Percentiles rank a stretch among this genome's conserved stretches.
These are phyloP conservation scores for Ustilago loliicola DNA, from an alignment of 1,284 basidiomycete species.

Conservation along the genomic window DNA sequence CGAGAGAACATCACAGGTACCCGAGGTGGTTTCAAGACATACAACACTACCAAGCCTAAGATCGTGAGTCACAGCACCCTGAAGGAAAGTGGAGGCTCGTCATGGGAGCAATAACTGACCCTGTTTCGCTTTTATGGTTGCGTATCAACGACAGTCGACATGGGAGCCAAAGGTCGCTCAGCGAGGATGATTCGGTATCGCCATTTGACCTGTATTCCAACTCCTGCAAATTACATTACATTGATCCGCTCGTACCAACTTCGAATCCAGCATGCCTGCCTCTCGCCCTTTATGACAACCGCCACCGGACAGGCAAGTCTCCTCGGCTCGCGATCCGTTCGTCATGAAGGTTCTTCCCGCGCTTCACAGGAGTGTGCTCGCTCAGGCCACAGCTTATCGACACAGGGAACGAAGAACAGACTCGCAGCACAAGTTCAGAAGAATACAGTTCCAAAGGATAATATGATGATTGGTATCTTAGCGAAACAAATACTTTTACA, in stretches of 20 bases:
- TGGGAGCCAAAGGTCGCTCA: conserved; percentile 67
- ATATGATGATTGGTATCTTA: conserved; percentile 1
- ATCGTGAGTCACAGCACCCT: conserved; percentile 43
- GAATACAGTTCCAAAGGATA: background rate
- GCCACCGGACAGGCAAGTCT: background rate
- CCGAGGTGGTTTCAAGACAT: conserved; percentile 65
- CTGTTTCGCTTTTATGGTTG: background rate
- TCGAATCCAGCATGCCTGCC: background rate
- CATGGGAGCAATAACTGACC: background rate
- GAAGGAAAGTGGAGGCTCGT: background rate
- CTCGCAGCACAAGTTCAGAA: background rate
- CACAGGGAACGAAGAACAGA: background rate
- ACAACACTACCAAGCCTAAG: conserved; percentile 65
- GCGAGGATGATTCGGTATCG: conserved; percentile 24
- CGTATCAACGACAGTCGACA: conserved; percentile 36
- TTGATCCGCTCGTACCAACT: background rate
- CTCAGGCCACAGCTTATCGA: too few relatives aligned
- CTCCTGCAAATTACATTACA: conserved; percentile 6
- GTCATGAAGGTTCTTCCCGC: too few relatives aligned
- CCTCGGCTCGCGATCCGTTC: too few relatives aligned
- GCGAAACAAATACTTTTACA: conserved; percentile 5
- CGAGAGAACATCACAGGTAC: conserved; percentile 68
- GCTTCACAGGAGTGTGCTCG: background rate
- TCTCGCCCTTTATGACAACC: background rate
- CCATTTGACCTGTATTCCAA: background rate